Base-by-base conservation (phyloP, 2,329 filamentous ascomycete genomes). In the Aspergillus brasiliensis region DNA sequence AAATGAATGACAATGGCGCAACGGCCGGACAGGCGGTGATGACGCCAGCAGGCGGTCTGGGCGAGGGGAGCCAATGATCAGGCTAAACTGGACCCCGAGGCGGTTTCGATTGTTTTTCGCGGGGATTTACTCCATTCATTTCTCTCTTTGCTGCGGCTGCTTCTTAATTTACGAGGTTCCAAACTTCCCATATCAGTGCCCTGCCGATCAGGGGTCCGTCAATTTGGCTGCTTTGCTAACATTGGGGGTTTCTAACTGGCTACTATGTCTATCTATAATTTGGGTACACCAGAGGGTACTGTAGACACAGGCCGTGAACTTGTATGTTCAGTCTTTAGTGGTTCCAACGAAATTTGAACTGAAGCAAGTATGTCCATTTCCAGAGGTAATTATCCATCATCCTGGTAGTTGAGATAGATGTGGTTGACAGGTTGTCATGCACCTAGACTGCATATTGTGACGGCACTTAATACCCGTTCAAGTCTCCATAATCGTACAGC, bases 11-110 rank as follows among this genome's bases (percentile, higher is more conserved):
- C 31, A 34, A 27, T 60, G 31, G 28, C 17, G 21, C 40, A 47
- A 34, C 31, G n/a, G 23, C 37, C 25, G 28, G 48, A 27, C 19
- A 51, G 38, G 56, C 57, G 58, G 57, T 61, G 60, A 62, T 66
- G 64, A 66, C 62, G 62, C 62, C 60, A 56, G 55, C 58, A 55
- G 57, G 57, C 59, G 57, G 57, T 54, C 51, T 47, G 57, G 25
- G 15, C 27, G 8, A 27, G 47, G 23, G 21, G 31, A 40, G 52
- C 62, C 62, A 65, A 64, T 65, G 51, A 63, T 37, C 7, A 17
- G 15, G 46, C 25, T 11, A 15, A 25, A 59, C 46, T 51, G 51
- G 58, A 51, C 42, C 5, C 31, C 31, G 27, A 44, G 46, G 25
- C 23, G 17, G 44, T n/a, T 42, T 23, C 15, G 37, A 21, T 11